Evolutionary conservation across 257 asterid genomes (phyloP).

Genomic region (Solanum corneliomulleri): DNA sequence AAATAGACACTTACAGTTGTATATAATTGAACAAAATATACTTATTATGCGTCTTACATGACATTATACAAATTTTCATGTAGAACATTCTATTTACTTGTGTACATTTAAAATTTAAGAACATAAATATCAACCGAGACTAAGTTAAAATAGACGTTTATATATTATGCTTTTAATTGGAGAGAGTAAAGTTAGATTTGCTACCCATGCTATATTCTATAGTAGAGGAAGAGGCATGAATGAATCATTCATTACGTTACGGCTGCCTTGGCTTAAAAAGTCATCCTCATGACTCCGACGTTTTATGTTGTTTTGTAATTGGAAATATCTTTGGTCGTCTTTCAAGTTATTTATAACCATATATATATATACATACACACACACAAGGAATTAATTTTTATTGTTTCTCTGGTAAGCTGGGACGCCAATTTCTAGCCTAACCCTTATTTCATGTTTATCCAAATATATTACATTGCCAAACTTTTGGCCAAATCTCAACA

Average conservation of each 20-base stretch:
- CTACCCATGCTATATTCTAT: background rate
- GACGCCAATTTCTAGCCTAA: background rate
- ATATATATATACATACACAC: background rate
- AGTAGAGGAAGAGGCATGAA: background rate
- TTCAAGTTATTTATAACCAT: background rate
- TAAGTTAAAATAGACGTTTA: background rate
- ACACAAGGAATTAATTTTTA: background rate
- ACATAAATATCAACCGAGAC: rapidly evolving
- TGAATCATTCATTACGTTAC: background rate
- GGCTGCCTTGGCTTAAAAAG: background rate
- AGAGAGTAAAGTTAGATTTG: background rate
- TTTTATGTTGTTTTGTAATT: background rate
- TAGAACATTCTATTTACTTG: no score
- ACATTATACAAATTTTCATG: background rate
- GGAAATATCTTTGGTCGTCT: background rate
- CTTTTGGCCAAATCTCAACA: background rate
- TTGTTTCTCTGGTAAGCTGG: background rate
- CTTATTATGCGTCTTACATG: background rate
- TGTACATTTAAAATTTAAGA: no score
- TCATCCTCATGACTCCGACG: background rate
- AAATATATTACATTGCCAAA: background rate
- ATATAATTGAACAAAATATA: no score
- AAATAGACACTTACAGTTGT: no score
- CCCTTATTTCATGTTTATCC: background rate
- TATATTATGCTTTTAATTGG: background rate